Evolutionary conservation across 306 rosid species (phyloP).

Genomic region (Prunus armeniaca): DNA sequence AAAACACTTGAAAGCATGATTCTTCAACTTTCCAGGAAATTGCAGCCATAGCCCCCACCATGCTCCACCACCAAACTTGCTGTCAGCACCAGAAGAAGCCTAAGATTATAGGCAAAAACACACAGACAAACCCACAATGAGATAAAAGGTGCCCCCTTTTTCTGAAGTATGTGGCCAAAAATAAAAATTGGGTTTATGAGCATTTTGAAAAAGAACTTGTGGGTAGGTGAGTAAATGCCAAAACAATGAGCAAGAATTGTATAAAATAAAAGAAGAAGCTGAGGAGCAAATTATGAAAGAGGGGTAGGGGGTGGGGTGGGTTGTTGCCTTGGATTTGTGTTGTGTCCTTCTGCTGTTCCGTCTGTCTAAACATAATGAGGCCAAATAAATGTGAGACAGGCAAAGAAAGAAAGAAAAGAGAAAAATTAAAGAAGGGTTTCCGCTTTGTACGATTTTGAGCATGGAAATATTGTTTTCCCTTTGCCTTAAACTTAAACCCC

Average conservation of each 20-base stretch:
- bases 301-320: neutral
- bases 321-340: slow-evolving; percentile 9
- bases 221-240: slow-evolving; percentile 8
- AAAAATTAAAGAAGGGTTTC: slow-evolving; percentile 19
- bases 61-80: slow-evolving; percentile 8
- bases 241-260: too few species aligned
- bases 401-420: slow-evolving; percentile 29
- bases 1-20: slow-evolving; percentile 7
- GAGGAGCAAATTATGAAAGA: too few species aligned
- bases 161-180: neutral
- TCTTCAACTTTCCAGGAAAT: slow-evolving; percentile 24
- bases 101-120: slow-evolving; percentile 9
- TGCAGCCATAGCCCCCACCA: slow-evolving; percentile 24
- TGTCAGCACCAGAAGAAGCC: slow-evolving; percentile 19
- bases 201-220: slow-evolving; percentile 4
- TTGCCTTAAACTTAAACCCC: neutral
- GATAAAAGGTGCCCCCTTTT: neutral
- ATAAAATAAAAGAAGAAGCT: too few species aligned
- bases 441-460: slow-evolving; percentile 33
- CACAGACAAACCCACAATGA: slow-evolving; percentile 5
- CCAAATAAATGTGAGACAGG: slow-evolving; percentile 34
- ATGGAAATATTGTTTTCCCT: neutral
- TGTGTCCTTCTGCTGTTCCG: slow-evolving; percentile 11
- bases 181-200: neutral
- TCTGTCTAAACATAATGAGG: slow-evolving; percentile 51